phyloP scores from a whole-genome alignment of 257 asterid species.

The Linaria vulgaris region DNA sequence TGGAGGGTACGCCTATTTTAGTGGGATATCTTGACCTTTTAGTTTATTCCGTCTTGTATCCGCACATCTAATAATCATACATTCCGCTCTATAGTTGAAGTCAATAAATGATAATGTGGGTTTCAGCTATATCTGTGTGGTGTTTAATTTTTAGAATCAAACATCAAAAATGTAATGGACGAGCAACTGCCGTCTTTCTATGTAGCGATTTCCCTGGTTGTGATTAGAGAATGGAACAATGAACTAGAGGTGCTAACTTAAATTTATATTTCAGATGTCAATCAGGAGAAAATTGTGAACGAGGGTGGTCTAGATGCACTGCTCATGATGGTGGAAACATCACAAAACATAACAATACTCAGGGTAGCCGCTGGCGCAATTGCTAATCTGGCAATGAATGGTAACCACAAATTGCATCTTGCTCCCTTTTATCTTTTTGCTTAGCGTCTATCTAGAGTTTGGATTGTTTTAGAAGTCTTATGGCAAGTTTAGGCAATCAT shows the following conservation, averaged over 20 bases:
- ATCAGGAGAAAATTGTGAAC: conserved; percentile 77
- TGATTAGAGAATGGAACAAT: neutral
- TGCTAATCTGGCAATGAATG: conserved; percentile 96
- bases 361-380: conserved; percentile 97
- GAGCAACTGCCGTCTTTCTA: neutral
- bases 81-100: neutral
- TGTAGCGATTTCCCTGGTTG: neutral
- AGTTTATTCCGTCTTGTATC: too few relatives aligned
- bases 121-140: neutral
- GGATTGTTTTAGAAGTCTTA: conserved; percentile 4
- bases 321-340: conserved; percentile 71
- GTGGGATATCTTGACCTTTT: too few relatives aligned
- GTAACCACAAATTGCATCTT: conserved; percentile 34
- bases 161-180: neutral
- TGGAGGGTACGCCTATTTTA: too few relatives aligned
- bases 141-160: neutral
- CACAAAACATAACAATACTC: conserved; percentile 71
- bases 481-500: conserved; percentile 1
- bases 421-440: conserved; percentile 16
- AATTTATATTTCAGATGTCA: conserved; percentile 51
- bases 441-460: conserved; percentile 7
- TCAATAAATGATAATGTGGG: neutral
- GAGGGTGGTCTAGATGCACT: conserved; percentile 93
- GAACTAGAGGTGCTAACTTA: conserved; percentile 13
- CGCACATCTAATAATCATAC: too few relatives aligned